Evolutionary conservation across 257 asterid genomes (phyloP).

Genomic region (Datura wrightii): DNA sequence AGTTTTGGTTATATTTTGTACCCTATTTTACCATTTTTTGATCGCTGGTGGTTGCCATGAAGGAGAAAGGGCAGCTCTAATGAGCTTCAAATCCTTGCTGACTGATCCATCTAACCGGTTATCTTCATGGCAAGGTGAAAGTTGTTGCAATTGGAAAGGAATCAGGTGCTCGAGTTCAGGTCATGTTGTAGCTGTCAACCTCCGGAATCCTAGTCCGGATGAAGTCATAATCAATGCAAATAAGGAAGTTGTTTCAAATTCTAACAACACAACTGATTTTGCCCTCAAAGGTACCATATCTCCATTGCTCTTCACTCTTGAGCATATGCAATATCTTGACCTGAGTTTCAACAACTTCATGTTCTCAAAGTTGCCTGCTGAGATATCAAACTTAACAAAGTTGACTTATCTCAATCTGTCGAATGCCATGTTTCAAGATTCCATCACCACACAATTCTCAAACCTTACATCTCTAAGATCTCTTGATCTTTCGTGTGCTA

Average conservation of each 20-base stretch:
- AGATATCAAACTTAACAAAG: slow-evolving; percentile 24
- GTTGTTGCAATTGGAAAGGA: slow-evolving; percentile 33
- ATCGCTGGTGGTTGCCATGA: not conserved
- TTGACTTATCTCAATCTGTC: slow-evolving; percentile 33
- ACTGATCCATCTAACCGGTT: slow-evolving; percentile 30
- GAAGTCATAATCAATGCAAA: not conserved
- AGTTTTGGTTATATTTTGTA: not conserved
- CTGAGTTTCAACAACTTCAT: slow-evolving; percentile 33
- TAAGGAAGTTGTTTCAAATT: slow-evolving; percentile 16
- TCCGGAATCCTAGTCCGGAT: slow-evolving; percentile 25
- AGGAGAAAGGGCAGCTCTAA: slow-evolving; percentile 27
- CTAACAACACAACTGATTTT: not conserved
- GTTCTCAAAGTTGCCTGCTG: slow-evolving; percentile 26
- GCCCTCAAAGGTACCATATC: slow-evolving; percentile 31
- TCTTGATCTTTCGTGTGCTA: slow-evolving; percentile 33
- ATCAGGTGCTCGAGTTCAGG: slow-evolving; percentile 30
- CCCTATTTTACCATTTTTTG: not conserved
- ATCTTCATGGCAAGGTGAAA: slow-evolving; percentile 28
- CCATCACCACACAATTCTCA: slow-evolving; percentile 25
- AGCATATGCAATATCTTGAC: slow-evolving; percentile 33
- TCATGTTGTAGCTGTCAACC: slow-evolving; percentile 26
- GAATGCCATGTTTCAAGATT: slow-evolving; percentile 27
- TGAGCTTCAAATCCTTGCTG: slow-evolving; percentile 31
- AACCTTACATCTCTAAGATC: slow-evolving; percentile 32
- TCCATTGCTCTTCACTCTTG: slow-evolving; percentile 33